These are phyloP conservation scores for Teratosphaeria zuluensis DNA, from an alignment of 2,329 filamentous ascomycete genomes.

Conservation along the genomic window DNA sequence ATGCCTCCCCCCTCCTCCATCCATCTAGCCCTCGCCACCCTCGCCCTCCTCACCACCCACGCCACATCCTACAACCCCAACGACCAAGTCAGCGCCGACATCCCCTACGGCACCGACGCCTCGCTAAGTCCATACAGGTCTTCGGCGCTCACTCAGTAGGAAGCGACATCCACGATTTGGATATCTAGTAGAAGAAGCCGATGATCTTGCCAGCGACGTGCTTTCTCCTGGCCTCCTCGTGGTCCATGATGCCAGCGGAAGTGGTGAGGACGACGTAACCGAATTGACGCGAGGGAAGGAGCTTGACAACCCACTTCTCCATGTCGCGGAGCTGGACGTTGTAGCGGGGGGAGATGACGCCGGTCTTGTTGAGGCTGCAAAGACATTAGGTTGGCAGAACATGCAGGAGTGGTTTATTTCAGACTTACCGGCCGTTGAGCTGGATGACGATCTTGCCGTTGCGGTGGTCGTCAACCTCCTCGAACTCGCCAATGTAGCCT, in stretches of 20 bases:
- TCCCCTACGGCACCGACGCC: slow-evolving; percentile 4
- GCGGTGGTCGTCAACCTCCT: slow-evolving; percentile 98
- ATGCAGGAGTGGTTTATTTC: slow-evolving; percentile 7
- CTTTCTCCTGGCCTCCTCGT: slow-evolving; percentile 98
- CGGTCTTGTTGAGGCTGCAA: slow-evolving; percentile 81
- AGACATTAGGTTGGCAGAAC: background rate
- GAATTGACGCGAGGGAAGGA: slow-evolving; percentile 98
- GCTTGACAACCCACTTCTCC: slow-evolving; percentile 99
- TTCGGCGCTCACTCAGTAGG: background rate
- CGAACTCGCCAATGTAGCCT: slow-evolving; percentile 99
- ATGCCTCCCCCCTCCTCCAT: no score
- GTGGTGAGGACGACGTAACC: slow-evolving; percentile 98
- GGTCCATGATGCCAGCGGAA: slow-evolving; percentile 99
- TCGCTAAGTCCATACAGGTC: background rate
- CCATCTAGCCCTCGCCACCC: no score
- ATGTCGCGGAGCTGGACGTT: slow-evolving; percentile 96
- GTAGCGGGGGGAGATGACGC: slow-evolving; percentile 98
- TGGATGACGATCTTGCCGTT: slow-evolving; percentile 99
- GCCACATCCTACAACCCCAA: background rate
- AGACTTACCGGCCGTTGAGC: slow-evolving; percentile 77
- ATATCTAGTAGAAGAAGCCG: slow-evolving; percentile 85
- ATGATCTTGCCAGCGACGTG: slow-evolving; percentile 99
- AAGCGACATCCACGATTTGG: background rate
- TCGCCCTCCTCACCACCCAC: no score
- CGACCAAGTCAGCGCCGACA: background rate